Evolutionary conservation across 306 rosid species (phyloP).

Genomic region (Rosa lucieae): DNA sequence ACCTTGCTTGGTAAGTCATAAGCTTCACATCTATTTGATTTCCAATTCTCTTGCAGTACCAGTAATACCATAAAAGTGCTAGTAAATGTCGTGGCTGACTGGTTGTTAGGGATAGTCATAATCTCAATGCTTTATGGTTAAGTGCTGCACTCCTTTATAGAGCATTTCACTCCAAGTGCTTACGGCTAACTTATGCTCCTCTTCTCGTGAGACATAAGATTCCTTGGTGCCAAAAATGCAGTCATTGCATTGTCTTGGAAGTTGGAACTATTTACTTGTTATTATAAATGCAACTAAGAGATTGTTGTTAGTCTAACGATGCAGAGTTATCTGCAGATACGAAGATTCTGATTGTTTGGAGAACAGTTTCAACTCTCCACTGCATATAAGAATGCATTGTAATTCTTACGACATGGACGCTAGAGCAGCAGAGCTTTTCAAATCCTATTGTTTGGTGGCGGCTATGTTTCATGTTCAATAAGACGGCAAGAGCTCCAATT

Average conservation of each 20-base stretch:
- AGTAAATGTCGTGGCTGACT: neutral
- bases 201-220: neutral
- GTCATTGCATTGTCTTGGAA: neutral
- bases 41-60: neutral
- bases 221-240: neutral
- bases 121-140: neutral
- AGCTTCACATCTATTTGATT: neutral
- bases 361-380: slow-evolving; percentile 12
- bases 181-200: neutral
- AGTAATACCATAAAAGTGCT: neutral
- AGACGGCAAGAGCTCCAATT: slow-evolving; percentile 5
- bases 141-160: neutral
- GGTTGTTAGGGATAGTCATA: neutral
- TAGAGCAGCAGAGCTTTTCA: neutral
- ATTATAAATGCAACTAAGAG: neutral
- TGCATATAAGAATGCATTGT: neutral
- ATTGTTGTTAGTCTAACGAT: neutral
- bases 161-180: neutral
- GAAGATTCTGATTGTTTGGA: slow-evolving; percentile 17
- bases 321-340: slow-evolving; percentile 34
- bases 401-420: neutral
- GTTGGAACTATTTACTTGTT: neutral
- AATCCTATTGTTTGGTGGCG: neutral
- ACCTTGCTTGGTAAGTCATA: slow-evolving; percentile 53
- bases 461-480: slow-evolving; percentile 7